Evolutionary conservation across 2,329 filamentous ascomycete genomes (phyloP).

Genomic region (Atkinsonella texensis): DNA sequence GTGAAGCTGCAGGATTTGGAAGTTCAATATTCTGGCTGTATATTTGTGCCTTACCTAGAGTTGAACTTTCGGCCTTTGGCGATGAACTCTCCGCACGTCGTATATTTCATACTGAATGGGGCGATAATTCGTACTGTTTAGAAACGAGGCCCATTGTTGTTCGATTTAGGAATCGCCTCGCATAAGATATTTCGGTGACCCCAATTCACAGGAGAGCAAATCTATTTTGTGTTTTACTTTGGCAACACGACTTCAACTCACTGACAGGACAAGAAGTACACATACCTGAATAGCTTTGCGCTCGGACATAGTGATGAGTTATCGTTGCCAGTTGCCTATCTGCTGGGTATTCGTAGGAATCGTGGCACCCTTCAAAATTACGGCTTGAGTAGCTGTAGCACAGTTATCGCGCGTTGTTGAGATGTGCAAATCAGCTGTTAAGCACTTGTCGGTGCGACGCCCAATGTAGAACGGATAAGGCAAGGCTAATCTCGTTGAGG

Average conservation of each 20-base stretch:
- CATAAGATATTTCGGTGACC: slow-evolving; percentile 73
- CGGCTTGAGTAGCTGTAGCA: no score
- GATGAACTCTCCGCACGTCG: slow-evolving; percentile 59
- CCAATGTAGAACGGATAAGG: no score
- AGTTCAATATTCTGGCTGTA: slow-evolving; percentile 78
- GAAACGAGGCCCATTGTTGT: slow-evolving; percentile 58
- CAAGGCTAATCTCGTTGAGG: no score
- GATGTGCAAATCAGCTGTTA: no score
- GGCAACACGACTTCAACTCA: no score
- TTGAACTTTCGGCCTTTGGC: slow-evolving; percentile 95
- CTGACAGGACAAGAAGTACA: neutral
- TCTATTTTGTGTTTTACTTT: slow-evolving; percentile 16
- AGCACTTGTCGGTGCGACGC: no score
- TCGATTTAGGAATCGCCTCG: slow-evolving; percentile 51
- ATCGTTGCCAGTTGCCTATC: neutral
- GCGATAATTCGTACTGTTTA: slow-evolving; percentile 81
- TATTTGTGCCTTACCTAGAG: slow-evolving; percentile 80
- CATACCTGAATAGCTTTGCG: slow-evolving; percentile 56
- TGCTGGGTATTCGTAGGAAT: neutral
- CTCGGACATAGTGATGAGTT: slow-evolving; percentile 57
- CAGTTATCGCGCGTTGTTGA: no score
- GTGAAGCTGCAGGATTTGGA: slow-evolving; percentile 72
- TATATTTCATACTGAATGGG: slow-evolving; percentile 30
- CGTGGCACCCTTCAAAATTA: neutral
- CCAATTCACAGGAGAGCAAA: slow-evolving; percentile 68